These are phyloP conservation scores for Chenopodium suecicum DNA, from an alignment of 148 eudicot species.

Conservation along the genomic window DNA sequence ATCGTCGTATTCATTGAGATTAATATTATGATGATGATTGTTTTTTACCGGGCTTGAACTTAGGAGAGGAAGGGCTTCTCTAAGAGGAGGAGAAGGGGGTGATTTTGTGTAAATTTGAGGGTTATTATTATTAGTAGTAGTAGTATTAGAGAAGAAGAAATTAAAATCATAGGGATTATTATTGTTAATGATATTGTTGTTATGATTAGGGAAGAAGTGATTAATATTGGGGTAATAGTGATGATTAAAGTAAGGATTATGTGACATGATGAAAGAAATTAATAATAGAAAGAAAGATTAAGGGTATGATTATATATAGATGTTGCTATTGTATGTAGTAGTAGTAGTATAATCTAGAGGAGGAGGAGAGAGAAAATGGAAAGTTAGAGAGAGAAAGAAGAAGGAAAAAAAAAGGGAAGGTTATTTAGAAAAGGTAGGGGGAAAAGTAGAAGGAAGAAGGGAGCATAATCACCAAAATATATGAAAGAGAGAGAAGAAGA, in stretches of 20 bases:
- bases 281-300: conserved; percentile 3
- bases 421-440: conserved; percentile 19
- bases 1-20: conserved; percentile 30
- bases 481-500: conserved; percentile 24
- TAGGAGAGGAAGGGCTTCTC: conserved; percentile 59
- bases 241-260: conserved; percentile 37
- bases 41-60: conserved; percentile 41
- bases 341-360: background rate
- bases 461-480: conserved; percentile 25
- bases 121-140: background rate
- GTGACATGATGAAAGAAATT: conserved; percentile 34
- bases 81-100: conserved; percentile 56
- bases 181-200: background rate
- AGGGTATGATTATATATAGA: background rate
- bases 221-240: conserved; percentile 31
- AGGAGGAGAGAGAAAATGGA: background rate
- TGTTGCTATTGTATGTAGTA: background rate
- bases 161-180: conserved; percentile 24
- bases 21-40: conserved; percentile 10
- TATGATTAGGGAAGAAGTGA: conserved; percentile 27
- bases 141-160: conserved; percentile 23
- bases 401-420: background rate
- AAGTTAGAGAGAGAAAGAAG: background rate
- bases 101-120: conserved; percentile 11
- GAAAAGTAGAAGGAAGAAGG: conserved; percentile 14